Evolutionary conservation across 768 basidiomycete genomes (phyloP).

Genomic region (Boletus pseudopeckii): DNA sequence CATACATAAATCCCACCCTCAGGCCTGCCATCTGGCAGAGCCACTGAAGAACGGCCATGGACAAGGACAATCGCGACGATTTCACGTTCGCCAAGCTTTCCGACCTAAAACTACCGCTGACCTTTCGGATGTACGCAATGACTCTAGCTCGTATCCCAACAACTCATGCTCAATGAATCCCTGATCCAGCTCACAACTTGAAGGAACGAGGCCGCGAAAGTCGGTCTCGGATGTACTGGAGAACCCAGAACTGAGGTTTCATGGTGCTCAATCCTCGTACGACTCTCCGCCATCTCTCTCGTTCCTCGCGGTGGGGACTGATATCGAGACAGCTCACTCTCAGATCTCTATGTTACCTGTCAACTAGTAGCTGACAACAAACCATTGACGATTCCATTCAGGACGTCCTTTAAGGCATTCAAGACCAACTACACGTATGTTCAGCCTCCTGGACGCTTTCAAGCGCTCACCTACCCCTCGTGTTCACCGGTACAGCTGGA

Average conservation of each 20-base stretch:
- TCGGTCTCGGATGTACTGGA: conserved; percentile 80
- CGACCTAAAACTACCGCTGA: conserved; percentile 83
- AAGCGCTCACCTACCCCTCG: not conserved
- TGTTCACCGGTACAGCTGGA: conserved; percentile 63
- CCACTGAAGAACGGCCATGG: conserved; percentile 35
- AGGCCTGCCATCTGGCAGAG: not conserved
- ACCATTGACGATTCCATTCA: conserved; percentile 85
- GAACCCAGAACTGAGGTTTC: conserved; percentile 76
- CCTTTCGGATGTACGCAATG: conserved; percentile 69
- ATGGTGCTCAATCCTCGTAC: conserved; percentile 79
- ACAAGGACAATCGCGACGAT: conserved; percentile 73
- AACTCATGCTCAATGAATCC: not conserved
- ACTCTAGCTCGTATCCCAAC: not conserved
- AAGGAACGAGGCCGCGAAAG: conserved; percentile 71
- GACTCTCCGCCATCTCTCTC: conserved; percentile 6
- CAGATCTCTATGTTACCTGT: conserved; percentile 92
- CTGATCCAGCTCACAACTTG: conserved; percentile 69
- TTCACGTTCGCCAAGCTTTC: conserved; percentile 91
- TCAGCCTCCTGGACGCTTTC: not conserved
- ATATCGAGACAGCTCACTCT: conserved; percentile 58
- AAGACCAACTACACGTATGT: conserved; percentile 74
- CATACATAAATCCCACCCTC: not conserved
- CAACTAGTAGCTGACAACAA: conserved; percentile 93
- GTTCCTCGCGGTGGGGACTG: conserved; percentile 12
- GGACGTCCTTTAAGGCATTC: conserved; percentile 91